phyloP scores from a whole-genome alignment of 2,329 filamentous ascomycete genomes.

The Pseudovirgaria hyperparasitica region DNA sequence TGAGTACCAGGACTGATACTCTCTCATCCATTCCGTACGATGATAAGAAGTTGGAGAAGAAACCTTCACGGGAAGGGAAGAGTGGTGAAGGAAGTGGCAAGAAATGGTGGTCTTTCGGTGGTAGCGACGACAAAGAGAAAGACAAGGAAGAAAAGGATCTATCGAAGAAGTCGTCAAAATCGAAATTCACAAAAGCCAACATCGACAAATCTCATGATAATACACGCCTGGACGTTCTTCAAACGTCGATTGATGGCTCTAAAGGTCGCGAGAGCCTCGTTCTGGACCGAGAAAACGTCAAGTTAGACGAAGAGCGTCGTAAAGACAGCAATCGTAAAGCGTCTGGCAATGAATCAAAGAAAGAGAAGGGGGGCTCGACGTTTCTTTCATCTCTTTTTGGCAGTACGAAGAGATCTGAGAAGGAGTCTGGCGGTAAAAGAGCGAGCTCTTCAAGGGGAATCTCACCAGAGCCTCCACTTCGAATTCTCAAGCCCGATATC shows the following conservation, averaged over 20 bases:
- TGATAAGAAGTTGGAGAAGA: conserved; percentile 63
- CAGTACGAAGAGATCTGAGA: conserved; percentile 73
- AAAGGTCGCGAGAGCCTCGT: conserved; percentile 69
- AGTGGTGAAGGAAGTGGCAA: conserved; percentile 55
- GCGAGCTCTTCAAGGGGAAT: conserved; percentile 55
- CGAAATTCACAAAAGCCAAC: conserved; percentile 52
- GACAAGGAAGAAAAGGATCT: conserved; percentile 27
- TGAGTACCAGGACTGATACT: conserved; percentile 57
- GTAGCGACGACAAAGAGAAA: conserved; percentile 56
- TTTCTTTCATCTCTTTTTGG: conserved; percentile 89
- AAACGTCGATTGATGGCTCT: conserved; percentile 65
- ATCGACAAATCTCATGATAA: conserved; percentile 51
- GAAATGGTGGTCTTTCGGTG: conserved; percentile 66
- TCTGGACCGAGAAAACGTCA: conserved; percentile 64
- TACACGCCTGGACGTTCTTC: conserved; percentile 71
- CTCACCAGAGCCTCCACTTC: conserved; percentile 63
- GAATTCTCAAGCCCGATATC: conserved; percentile 67
- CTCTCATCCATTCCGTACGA: conserved; percentile 67
- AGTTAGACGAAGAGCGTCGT: conserved; percentile 68
- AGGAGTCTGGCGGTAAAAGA: conserved; percentile 63
- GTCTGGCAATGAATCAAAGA: conserved; percentile 53
- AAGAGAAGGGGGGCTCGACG: conserved; percentile 77
- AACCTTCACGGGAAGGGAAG: conserved; percentile 54
- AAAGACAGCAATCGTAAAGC: conserved; percentile 67
- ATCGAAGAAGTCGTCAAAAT: conserved; percentile 37